Base-by-base conservation (phyloP, 352 stramenopile species). In the Phytophthora pluvialis region DNA sequence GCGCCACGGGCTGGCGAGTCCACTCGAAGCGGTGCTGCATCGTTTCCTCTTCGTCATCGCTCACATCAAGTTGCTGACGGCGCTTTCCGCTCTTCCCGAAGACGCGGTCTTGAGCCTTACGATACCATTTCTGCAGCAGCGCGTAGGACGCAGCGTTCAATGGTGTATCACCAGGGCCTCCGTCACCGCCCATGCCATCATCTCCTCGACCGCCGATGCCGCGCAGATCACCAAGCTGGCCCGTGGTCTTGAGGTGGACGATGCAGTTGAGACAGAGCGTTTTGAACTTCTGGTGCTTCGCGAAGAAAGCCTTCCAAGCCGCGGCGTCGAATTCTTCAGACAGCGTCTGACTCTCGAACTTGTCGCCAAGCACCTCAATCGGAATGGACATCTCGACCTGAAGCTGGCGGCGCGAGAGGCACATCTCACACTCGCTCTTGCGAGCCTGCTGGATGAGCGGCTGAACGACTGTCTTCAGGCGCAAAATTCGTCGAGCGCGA, bases 261-360 rank as follows among this genome's bases (percentile, higher is more conserved):
- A 98, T 81, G 67, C 96, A 99, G 50, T 91, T 95, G 15, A 98
- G 73, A 59, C 95, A 99, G 26, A 99, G 80, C 16, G 95, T 99
- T 80, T 97, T 92, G 73, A 98, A 98, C 48, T 83, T 84, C 70
- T 98, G 89, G 67, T 98, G 87, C 73, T 96, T 86, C 35, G 85
- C 72, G 59, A 98, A 99, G 60, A 98, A 99, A 11, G 85, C 85
- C 68, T 99, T 99, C 93, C 96, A 99, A 6, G 92, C 89, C 3
- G 89, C 90, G 44, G 97, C 86, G 38, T 98, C 90, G 55, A 99
- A 98, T 58, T 98, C 94, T 29, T 96, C 89, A 1, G 80, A 77
- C 5, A 95, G 79, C 7, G 78, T 86, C 60, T 97, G 80, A 35
- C 86, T 85, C 32, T 97, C 88, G 62, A 98, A 99, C 53, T 92